These are phyloP conservation scores for Yarrowia sp. DNA, from an alignment of 805 yeast genomes.

Conservation along the genomic window DNA sequence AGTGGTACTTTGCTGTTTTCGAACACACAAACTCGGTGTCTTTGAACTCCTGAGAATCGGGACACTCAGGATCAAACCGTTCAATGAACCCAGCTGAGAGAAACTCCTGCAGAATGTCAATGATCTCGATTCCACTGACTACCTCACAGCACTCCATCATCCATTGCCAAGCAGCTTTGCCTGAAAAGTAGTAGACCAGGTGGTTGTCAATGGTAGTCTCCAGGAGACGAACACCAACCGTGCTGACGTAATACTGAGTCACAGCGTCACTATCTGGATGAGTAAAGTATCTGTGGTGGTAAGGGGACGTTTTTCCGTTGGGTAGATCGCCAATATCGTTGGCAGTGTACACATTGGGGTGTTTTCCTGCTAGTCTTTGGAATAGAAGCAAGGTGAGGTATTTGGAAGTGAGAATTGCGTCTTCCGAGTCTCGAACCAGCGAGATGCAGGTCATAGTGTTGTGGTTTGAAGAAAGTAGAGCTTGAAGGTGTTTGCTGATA, in stretches of 20 bases:
- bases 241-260: slow-evolving; percentile 75
- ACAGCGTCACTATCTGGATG: slow-evolving; percentile 89
- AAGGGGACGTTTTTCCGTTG: slow-evolving; percentile 54
- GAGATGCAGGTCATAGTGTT: slow-evolving; percentile 75
- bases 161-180: slow-evolving; percentile 87
- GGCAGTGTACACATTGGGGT: slow-evolving; percentile 76
- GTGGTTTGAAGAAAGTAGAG: slow-evolving; percentile 46
- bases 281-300: slow-evolving; percentile 76
- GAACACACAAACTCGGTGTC: slow-evolving; percentile 1
- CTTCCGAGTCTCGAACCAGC: slow-evolving; percentile 71
- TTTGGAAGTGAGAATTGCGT: slow-evolving; percentile 65
- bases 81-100: slow-evolving; percentile 50
- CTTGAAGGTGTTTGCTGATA: background rate
- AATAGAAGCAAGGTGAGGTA: slow-evolving; percentile 72
- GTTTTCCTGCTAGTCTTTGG: slow-evolving; percentile 64
- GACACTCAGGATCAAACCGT: slow-evolving; percentile 29
- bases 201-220: slow-evolving; percentile 48
- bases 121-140: slow-evolving; percentile 50
- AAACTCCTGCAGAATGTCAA: slow-evolving; percentile 41
- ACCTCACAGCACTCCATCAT: slow-evolving; percentile 86
- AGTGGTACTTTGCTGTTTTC: slow-evolving; percentile 16
- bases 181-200: slow-evolving; percentile 60
- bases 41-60: background rate
- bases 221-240: slow-evolving; percentile 68
- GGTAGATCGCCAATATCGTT: slow-evolving; percentile 57